phyloP scores from a whole-genome alignment of 148 eudicot species.

The Rhododendron molle region DNA sequence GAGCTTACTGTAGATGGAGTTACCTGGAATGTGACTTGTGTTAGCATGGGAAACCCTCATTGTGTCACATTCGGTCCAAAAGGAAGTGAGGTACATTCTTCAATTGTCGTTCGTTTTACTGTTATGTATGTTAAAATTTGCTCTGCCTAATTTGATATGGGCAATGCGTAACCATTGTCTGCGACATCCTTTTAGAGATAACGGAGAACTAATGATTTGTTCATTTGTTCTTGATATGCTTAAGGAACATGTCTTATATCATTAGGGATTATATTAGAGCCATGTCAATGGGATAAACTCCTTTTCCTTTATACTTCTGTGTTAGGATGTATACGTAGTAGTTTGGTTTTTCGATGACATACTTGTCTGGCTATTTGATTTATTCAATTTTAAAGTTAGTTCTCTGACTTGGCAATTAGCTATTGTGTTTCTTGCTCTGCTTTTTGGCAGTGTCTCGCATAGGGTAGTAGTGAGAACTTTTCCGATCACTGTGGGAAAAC shows the following conservation, averaged over 20 bases:
- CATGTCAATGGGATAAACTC: background rate
- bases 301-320: background rate
- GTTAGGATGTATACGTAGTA: background rate
- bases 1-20: slow-evolving; percentile 70
- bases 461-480: background rate
- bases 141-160: background rate
- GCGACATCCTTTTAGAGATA: background rate
- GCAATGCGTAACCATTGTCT: background rate
- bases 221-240: background rate
- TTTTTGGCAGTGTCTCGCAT: background rate
- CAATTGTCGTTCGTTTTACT: background rate
- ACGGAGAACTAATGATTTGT: background rate
- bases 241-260: background rate
- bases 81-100: slow-evolving; percentile 56
- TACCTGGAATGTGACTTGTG: slow-evolving; percentile 87
- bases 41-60: slow-evolving; percentile 99
- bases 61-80: slow-evolving; percentile 78
- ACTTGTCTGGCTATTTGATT: background rate
- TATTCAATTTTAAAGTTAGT: background rate
- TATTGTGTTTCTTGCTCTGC: background rate
- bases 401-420: background rate
- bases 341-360: background rate
- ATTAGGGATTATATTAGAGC: background rate
- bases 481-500: background rate
- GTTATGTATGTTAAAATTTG: background rate